A percentile compares a stretch with the other conserved stretches of the same genome.
phyloP scores from a whole-genome alignment of 2,329 filamentous ascomycete species.

The Huntiella decipiens region DNA sequence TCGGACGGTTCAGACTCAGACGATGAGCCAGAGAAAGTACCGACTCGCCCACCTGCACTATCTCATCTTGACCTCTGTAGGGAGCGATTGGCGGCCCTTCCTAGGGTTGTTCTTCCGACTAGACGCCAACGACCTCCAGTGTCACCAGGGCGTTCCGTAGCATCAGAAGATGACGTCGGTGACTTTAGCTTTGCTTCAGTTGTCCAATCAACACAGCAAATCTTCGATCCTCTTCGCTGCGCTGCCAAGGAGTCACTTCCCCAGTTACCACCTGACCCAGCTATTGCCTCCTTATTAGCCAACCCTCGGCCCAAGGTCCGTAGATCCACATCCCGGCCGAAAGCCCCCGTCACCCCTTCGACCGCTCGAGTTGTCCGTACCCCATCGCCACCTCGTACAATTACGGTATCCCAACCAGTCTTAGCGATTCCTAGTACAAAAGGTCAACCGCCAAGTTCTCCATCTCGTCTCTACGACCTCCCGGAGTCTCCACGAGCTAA shows the following conservation, averaged over 20 bases:
- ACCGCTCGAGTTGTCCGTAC: background rate
- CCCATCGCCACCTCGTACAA: background rate
- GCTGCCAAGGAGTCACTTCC: too few relatives aligned
- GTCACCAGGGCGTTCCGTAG: too few relatives aligned
- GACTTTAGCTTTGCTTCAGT: constrained; percentile 1
- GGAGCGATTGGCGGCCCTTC: too few relatives aligned
- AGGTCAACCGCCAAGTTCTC: background rate
- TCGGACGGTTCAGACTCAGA: background rate
- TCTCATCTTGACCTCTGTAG: too few relatives aligned
- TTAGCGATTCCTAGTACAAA: background rate
- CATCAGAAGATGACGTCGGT: background rate
- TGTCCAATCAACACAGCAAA: background rate
- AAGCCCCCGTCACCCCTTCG: background rate
- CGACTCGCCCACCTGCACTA: too few relatives aligned
- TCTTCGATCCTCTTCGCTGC: background rate
- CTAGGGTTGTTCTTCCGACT: too few relatives aligned
- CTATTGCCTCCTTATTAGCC: too few relatives aligned
- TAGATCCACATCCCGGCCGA: too few relatives aligned
- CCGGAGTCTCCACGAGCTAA: constrained; percentile 8
- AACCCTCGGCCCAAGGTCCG: too few relatives aligned
- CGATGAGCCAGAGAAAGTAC: background rate
- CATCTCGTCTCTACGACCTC: constrained; percentile 4
- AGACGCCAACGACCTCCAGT: too few relatives aligned
- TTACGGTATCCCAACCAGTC: constrained; percentile 1
- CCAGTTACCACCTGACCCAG: too few relatives aligned